phyloP scores from a whole-genome alignment of 495 filamentous ascomycete genomes.

The Lasiosphaeriaceae sp. region DNA sequence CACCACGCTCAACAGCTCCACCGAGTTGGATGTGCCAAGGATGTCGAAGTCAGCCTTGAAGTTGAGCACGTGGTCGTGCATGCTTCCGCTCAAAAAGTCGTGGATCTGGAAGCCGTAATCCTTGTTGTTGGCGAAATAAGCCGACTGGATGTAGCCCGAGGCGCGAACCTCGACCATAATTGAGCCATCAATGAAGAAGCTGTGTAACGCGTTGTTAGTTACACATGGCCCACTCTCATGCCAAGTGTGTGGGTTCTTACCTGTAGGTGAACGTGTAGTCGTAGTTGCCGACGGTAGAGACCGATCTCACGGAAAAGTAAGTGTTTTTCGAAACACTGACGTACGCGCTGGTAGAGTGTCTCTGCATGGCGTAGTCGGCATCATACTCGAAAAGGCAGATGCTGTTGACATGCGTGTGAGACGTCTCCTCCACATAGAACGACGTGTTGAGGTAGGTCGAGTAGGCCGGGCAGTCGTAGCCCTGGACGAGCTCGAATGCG shows the following conservation, averaged over 20 bases:
- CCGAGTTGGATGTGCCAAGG: conserved; percentile 45
- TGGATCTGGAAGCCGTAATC: conserved; percentile 57
- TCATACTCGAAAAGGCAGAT: conserved; percentile 51
- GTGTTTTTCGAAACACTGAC: conserved; percentile 43
- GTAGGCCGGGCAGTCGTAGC: conserved; percentile 51
- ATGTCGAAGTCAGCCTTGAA: conserved; percentile 57
- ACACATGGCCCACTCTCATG: too few relatives aligned
- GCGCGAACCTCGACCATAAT: conserved; percentile 53
- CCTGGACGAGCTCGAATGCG: conserved; percentile 43
- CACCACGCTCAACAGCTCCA: conserved; percentile 39
- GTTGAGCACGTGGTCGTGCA: conserved; percentile 60
- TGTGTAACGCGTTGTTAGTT: too few relatives aligned
- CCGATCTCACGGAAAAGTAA: conserved; percentile 39
- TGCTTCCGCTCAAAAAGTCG: conserved; percentile 47
- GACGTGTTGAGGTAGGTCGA: conserved; percentile 43
- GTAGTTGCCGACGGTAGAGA: conserved; percentile 50
- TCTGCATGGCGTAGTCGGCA: conserved; percentile 41
- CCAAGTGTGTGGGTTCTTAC: too few relatives aligned
- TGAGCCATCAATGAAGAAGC: conserved; percentile 50
- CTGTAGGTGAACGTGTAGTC: conserved; percentile 34
- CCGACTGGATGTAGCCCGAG: conserved; percentile 52
- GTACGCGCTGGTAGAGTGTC: conserved; percentile 36
- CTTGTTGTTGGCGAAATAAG: conserved; percentile 48
- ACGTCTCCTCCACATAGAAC: conserved; percentile 35
- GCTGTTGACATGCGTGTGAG: conserved; percentile 37